Percentiles rank a stretch among this genome's conserved stretches.
These are phyloP conservation scores for Botryotinia globosa DNA, from an alignment of 2,329 filamentous ascomycete genomes.

Conservation along the genomic window DNA sequence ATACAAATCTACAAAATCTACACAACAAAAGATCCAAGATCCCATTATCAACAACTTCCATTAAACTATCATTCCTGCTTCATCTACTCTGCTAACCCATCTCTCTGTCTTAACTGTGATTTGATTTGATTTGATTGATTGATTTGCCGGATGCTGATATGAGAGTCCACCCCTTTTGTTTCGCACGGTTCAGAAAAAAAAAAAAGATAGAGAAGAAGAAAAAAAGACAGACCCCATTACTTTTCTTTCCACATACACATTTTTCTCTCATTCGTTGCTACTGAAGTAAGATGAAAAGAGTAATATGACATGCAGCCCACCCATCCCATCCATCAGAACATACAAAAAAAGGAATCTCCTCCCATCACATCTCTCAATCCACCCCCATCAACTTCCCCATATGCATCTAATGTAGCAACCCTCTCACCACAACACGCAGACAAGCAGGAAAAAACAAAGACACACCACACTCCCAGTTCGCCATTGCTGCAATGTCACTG, in stretches of 20 bases:
- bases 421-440: slow-evolving; percentile 1
- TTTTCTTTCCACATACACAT: slow-evolving; percentile 17
- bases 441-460: neutral
- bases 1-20: neutral
- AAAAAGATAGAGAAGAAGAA: neutral
- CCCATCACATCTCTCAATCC: neutral
- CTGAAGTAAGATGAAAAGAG: slow-evolving; percentile 27
- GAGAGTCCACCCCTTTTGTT: slow-evolving; percentile 1
- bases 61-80: neutral
- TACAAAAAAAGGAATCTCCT: neutral
- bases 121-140: slow-evolving; percentile 4
- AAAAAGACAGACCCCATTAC: neutral
- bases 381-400: neutral
- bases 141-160: slow-evolving; percentile 1
- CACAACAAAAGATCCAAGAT: neutral
- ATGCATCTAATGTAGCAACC: slow-evolving; percentile 10
- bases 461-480: slow-evolving; percentile 32
- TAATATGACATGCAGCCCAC: neutral
- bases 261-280: slow-evolving; percentile 32
- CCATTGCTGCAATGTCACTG: slow-evolving; percentile 30
- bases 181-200: neutral
- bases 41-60: neutral
- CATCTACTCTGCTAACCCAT: neutral
- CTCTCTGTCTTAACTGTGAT: neutral
- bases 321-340: slow-evolving; percentile 4